Evolutionary conservation across 768 basidiomycete genomes (phyloP).

Genomic region (Collybia sp.): DNA sequence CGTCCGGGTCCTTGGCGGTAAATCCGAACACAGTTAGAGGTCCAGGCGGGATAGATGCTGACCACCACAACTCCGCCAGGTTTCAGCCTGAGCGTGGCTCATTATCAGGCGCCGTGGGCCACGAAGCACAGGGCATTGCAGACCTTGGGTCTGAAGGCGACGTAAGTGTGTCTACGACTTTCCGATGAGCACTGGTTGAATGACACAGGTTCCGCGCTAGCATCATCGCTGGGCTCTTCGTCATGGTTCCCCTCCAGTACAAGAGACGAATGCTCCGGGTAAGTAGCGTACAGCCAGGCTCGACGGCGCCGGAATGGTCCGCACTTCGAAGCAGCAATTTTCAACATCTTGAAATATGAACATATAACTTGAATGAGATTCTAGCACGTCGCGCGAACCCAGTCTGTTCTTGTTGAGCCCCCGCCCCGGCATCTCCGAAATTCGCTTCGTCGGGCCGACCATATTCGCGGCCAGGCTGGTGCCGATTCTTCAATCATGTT

Average conservation of each 20-base stretch:
- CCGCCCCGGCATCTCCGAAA: too few species aligned
- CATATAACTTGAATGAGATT: too few species aligned
- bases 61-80: constrained; percentile 11
- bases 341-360: too few species aligned
- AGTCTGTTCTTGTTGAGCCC: too few species aligned
- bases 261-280: constrained; percentile 44
- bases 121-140: constrained; percentile 54
- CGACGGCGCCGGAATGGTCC: too few species aligned
- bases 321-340: too few species aligned
- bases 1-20: constrained; percentile 43
- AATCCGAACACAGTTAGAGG: background rate
- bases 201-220: constrained; percentile 15
- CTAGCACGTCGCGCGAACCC: too few species aligned
- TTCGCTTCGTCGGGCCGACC: too few species aligned
- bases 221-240: constrained; percentile 45
- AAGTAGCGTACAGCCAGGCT: constrained; percentile 14
- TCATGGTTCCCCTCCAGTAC: constrained; percentile 42
- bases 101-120: constrained; percentile 67
- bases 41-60: too few species aligned
- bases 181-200: background rate
- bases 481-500: constrained; percentile 10
- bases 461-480: constrained; percentile 34
- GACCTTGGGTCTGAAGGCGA: constrained; percentile 58
- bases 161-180: constrained; percentile 28
- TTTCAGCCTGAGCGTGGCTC: constrained; percentile 60